phyloP scores from a whole-genome alignment of 805 yeast genomes.

The Kazachstania psychrophila region DNA sequence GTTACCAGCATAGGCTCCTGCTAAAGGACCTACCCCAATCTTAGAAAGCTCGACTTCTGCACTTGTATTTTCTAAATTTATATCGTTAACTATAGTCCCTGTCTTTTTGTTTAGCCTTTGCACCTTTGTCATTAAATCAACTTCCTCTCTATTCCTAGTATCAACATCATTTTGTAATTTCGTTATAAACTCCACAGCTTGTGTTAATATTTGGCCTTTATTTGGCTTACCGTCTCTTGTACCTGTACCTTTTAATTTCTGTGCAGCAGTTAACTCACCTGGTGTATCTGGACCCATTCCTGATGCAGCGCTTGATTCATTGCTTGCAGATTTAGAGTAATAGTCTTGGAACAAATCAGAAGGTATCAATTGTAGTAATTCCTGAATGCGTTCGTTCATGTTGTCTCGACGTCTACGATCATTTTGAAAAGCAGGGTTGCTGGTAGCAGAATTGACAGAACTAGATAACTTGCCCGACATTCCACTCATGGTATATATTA shows the following conservation, averaged over 20 bases:
- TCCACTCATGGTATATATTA: conserved; percentile 5
- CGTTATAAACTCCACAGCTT: conserved; percentile 64
- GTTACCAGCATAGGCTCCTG: conserved; percentile 20
- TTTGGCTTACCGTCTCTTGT: conserved; percentile 80
- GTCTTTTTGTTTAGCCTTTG: conserved; percentile 42
- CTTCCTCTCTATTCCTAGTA: conserved; percentile 68
- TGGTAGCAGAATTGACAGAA: conserved; percentile 15
- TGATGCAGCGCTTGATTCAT: conserved; percentile 6
- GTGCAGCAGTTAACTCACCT: conserved; percentile 3
- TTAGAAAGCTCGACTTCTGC: conserved; percentile 70
- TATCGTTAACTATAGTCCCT: conserved; percentile 34
- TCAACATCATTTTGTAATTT: conserved; percentile 64
- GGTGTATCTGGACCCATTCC: conserved; percentile 4
- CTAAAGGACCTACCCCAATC: conserved; percentile 77
- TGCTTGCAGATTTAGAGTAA: conserved; percentile 8
- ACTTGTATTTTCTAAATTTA: conserved; percentile 52
- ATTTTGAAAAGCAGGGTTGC: conserved; percentile 19
- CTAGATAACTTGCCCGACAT: conserved; percentile 15
- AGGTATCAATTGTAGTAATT: conserved; percentile 38
- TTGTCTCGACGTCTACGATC: conserved; percentile 45
- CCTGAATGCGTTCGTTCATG: conserved; percentile 50
- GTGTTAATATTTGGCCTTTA: conserved; percentile 71
- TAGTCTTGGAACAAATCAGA: conserved; percentile 37
- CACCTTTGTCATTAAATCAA: conserved; percentile 55
- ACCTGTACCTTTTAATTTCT: conserved; percentile 41